Evolutionary conservation across 768 basidiomycete species (phyloP), one percentile per base, ranked within the genome.

Genomic region (Amanita jacksonii): DNA sequence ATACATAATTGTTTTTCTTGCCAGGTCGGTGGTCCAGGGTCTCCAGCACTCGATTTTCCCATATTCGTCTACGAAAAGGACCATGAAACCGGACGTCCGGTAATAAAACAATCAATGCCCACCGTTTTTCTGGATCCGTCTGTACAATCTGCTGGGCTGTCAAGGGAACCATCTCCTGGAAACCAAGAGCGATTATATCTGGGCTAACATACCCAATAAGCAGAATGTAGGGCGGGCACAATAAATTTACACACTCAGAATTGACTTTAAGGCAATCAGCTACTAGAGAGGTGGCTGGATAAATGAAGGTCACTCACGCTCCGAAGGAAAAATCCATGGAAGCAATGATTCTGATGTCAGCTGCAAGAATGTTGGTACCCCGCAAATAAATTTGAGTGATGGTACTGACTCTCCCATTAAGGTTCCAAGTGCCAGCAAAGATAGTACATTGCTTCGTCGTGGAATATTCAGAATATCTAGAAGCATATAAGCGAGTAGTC

Each of bases 101-200:
- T 47, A 10, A 16, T 40, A 35, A 36, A 24, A 16, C 32, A 8
- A 15, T 37, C 22, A 7, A 39, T 18, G 47, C 67, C 18, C 41
- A 84, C 89, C 78, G 76, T 65, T 90, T 92, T 57, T 91, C 90
- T 1, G 93, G 91, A 62, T 97, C 93, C 5, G 92, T 84, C 60
- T 96, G 92, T 12, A 97, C 72, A 33, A 99, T 97, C 59, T 97
- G 93, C 54, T 93, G 90, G 2, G 96, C 90, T n/a, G 90, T 97
- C 37, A 99, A 73, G 3, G 92, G 91, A 0, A 99, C 96, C 42
- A 99, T 92, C 62, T 99, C 96, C 62, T 99, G 93, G 58, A 97
- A 96, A 2, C 87, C 89, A 22, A 97, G 68, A 16, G 81, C 81
- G 57, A 94, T 82, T 49, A 98, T 79, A 56, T 97, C 92, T 5